These are phyloP conservation scores for Aspergillus tamarii DNA, from an alignment of 2,329 filamentous ascomycete genomes.

Conservation along the genomic window DNA sequence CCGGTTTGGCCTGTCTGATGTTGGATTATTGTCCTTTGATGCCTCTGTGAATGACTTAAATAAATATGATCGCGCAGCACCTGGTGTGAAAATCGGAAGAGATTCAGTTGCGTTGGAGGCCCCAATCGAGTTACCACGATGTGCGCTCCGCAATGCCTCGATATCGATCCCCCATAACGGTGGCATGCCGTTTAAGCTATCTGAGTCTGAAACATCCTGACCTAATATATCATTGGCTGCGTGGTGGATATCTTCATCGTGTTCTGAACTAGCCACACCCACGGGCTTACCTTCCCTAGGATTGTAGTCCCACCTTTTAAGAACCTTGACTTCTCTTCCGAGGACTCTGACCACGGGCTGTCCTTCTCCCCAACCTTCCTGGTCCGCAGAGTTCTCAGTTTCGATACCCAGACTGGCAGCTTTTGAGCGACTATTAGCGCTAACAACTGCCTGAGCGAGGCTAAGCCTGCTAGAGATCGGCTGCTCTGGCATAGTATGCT, in stretches of 20 bases:
- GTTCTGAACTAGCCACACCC: constrained; percentile 15
- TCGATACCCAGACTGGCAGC: constrained; percentile 75
- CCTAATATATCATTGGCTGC: constrained; percentile 20
- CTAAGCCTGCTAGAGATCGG: constrained; percentile 82
- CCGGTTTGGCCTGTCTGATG: constrained; percentile 40
- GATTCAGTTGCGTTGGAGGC: constrained; percentile 39
- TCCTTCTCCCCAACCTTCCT: constrained; percentile 73
- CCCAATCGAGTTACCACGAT: constrained; percentile 31
- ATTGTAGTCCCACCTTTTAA: constrained; percentile 77
- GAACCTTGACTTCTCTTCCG: constrained; percentile 72
- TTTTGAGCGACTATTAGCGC: constrained; percentile 76
- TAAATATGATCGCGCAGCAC: constrained; percentile 65
- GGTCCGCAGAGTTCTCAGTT: constrained; percentile 64
- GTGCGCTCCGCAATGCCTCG: constrained; percentile 56
- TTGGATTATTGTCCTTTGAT: constrained; percentile 14
- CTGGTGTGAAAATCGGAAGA: constrained; percentile 74
- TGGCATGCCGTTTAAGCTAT: constrained; percentile 31
- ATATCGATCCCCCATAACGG: constrained; percentile 63
- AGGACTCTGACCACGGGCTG: constrained; percentile 74
- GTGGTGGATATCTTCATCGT: constrained; percentile 1
- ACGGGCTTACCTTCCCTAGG: constrained; percentile 52
- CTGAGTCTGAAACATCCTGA: constrained; percentile 11
- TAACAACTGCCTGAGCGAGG: constrained; percentile 81
- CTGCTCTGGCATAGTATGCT: constrained; percentile 83
- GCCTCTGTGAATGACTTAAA: constrained; percentile 49